Evolutionary conservation across 495 filamentous ascomycete species (phyloP).

Genomic region (Neurospora sp.): DNA sequence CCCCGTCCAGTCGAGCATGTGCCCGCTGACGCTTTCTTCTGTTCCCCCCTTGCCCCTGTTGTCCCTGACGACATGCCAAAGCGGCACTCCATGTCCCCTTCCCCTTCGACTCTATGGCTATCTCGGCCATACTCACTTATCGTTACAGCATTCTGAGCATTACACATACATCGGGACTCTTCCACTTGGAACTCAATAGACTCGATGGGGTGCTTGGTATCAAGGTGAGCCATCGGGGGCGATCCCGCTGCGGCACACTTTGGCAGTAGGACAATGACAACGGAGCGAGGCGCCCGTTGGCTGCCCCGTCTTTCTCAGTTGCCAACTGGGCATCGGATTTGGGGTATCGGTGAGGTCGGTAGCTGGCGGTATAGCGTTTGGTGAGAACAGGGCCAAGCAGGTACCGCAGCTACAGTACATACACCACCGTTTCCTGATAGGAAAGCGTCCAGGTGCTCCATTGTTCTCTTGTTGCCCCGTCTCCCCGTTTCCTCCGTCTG

Average conservation of each 20-base stretch:
- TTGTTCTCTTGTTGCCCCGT: background rate
- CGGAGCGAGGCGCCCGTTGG: background rate
- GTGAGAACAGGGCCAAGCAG: slow-evolving; percentile 1
- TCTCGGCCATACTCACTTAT: background rate
- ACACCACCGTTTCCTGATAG: background rate
- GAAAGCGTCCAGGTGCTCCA: background rate
- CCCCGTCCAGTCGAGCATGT: background rate
- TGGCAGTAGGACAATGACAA: background rate
- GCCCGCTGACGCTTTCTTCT: background rate
- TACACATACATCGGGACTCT: background rate
- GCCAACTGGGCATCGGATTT: background rate
- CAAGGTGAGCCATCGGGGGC: background rate
- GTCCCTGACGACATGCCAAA: slow-evolving; percentile 15
- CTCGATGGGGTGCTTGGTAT: background rate
- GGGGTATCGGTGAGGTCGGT: slow-evolving; percentile 2
- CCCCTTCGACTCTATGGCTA: slow-evolving; percentile 2
- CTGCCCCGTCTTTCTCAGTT: background rate
- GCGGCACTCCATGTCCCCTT: background rate
- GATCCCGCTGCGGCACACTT: slow-evolving; percentile 10
- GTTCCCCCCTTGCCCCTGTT: slow-evolving; percentile 2
- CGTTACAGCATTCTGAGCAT: background rate
- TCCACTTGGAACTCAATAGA: background rate
- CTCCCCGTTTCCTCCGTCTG: background rate
- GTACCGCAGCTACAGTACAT: slow-evolving; percentile 9
- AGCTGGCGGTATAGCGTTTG: slow-evolving; percentile 3